Evolutionary conservation across 83 land plant genomes (phyloP).

Genomic region (Picea abies): DNA sequence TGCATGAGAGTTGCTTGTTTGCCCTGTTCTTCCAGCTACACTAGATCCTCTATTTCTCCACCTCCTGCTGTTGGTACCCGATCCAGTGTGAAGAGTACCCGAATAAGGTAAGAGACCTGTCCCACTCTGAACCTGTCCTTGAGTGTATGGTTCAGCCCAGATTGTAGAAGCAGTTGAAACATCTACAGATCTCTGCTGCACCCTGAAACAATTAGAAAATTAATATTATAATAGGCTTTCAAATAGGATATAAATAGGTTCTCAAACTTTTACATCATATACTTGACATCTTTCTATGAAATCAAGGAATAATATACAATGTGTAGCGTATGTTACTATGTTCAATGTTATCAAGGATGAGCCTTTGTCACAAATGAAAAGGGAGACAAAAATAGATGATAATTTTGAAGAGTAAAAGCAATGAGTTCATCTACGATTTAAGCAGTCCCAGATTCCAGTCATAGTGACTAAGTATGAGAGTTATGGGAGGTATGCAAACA

Average conservation of each 20-base stretch:
- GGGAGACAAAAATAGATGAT: background rate
- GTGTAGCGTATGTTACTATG: background rate
- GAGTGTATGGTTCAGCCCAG: background rate
- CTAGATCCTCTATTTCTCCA: background rate
- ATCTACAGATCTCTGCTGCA: background rate
- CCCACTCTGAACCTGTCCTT: background rate
- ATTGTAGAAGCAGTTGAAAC: conserved; percentile 10
- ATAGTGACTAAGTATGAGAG: too few relatives aligned
- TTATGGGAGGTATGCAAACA: too few relatives aligned
- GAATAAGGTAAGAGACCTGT: conserved; percentile 3
- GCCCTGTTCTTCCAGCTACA: conserved; percentile 3
- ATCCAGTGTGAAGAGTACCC: background rate
- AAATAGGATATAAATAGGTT: background rate
- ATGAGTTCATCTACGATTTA: background rate
- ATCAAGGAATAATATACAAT: background rate
- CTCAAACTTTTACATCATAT: background rate
- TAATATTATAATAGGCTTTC: background rate
- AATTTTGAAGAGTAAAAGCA: background rate
- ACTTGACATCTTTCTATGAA: background rate
- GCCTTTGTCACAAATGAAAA: background rate
- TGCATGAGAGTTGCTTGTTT: conserved; percentile 1
- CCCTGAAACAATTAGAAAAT: background rate
- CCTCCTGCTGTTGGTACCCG: conserved; percentile 1
- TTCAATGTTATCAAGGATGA: background rate
- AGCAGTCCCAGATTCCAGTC: background rate